A percentile compares a stretch with the other conserved stretches of the same genome.
Conservation (phyloP, 192 early-diverging fungal genomes). For the Rhizophlyctis rosea region DNA sequence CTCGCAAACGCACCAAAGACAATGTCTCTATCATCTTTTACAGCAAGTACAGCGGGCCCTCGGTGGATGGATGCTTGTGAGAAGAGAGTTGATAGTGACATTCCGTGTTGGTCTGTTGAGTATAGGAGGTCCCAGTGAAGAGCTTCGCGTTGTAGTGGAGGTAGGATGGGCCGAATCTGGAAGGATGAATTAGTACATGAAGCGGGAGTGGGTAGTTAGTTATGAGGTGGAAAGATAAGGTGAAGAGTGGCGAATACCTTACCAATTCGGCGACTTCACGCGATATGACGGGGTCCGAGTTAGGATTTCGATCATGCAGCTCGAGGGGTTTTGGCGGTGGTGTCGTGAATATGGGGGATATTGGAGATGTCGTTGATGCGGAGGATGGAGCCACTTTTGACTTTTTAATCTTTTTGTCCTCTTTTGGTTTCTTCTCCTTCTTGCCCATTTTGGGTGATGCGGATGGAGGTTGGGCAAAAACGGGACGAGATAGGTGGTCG, state of each 20-base stretch:
- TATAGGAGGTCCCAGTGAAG: slow-evolving; percentile 81
- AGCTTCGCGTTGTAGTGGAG: slow-evolving; percentile 72
- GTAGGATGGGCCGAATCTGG: slow-evolving; percentile 75
- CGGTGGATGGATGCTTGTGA: slow-evolving; percentile 4
- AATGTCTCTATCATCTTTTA: slow-evolving; percentile 28
- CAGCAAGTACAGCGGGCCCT: slow-evolving; percentile 30
- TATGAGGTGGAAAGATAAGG: no score
- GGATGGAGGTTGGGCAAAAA: no score
- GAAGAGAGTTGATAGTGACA: slow-evolving; percentile 82
- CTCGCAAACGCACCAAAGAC: slow-evolving; percentile 49
- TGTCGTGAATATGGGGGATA: neutral
- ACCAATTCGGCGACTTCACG: neutral
- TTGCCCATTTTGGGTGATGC: no score
- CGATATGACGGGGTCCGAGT: neutral
- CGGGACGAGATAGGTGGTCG: no score
- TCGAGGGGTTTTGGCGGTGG: neutral
- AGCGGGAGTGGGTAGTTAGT: no score
- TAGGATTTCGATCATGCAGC: neutral
- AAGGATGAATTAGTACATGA: no score
- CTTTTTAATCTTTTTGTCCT: no score
- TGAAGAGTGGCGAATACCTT: neutral
- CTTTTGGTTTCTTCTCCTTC: no score
- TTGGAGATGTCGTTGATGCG: no score
- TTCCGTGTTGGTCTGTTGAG: slow-evolving; percentile 91
- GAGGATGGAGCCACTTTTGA: no score